Evolutionary conservation across 2,329 filamentous ascomycete species (phyloP).

Genomic region (Didymella arachidicola): DNA sequence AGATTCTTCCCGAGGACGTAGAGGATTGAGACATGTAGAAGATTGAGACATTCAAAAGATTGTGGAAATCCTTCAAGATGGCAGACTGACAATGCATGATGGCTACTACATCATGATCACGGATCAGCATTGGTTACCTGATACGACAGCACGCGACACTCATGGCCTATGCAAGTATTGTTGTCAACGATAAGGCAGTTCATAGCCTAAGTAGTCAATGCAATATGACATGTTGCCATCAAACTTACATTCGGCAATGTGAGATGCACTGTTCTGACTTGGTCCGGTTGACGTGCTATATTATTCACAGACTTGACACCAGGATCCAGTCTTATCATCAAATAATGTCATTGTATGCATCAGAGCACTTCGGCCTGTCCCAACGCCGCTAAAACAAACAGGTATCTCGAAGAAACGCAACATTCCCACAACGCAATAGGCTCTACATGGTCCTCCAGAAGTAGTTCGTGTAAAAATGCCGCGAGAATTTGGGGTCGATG

Average conservation of each 20-base stretch:
- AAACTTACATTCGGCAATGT: background rate
- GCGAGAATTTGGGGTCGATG: constrained; percentile 89
- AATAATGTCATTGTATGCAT: background rate
- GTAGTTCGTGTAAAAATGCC: constrained; percentile 93
- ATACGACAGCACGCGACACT: background rate
- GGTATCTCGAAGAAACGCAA: constrained; percentile 9
- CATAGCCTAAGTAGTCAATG: background rate
- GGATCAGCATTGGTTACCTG: background rate
- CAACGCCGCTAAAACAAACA: constrained; percentile 10
- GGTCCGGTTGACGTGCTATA: too few species aligned
- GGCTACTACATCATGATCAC: background rate
- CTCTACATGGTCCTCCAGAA: constrained; percentile 85
- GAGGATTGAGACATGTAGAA: background rate
- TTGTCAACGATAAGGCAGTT: background rate
- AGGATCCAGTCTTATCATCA: background rate
- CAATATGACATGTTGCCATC: constrained; percentile 1
- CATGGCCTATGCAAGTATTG: background rate
- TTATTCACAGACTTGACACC: background rate
- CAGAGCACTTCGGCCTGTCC: background rate
- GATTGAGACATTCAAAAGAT: background rate
- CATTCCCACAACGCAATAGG: background rate
- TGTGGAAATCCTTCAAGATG: background rate
- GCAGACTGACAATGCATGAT: too few species aligned
- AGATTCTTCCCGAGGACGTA: background rate
- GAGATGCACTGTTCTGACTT: too few species aligned